Evolutionary conservation across 176 grass and related monocot species (phyloP), one percentile per base, ranked within the genome.

Genomic region (Phyllostachys edulis): DNA sequence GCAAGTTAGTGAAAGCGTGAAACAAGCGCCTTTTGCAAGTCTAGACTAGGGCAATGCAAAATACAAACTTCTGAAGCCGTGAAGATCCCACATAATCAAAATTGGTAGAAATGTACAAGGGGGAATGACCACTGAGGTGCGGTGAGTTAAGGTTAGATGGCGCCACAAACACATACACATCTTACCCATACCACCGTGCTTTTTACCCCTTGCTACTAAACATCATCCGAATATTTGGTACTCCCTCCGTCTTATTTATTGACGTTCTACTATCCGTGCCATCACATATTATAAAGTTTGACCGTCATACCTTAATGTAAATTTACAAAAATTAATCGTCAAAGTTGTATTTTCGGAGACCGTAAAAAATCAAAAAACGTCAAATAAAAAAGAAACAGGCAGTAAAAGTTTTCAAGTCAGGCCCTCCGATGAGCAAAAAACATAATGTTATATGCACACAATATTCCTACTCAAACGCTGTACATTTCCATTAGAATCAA

Each of bases 401-500:
- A 34, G 32, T 29, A 26, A 63, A 63, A 75, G 14, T 21, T 8
- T 51, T 52, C 2, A 40, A 66, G 32, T 7, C 39, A 7, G 16
- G 14, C 34, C 7, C 11, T 41, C 11, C 10, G 5, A 5, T 20
- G 12, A 21, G 57, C 15, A 34, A 80, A 67, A 42, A 61, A 0
- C 44, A 63, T 6, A 55, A 2, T 71, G 64, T 55, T 76, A 21
- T 75, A 83, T 63, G 76, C 72, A 40, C 77, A 44, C 34, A 52
- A 51, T 63, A 69, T 20, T 69, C 72, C 63, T 80, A 81, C 8
- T 42, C 26, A 59, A 79, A 51, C 26, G 59, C 77, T 85, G 51
- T 81, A 89, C 82, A 81, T 52, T 54, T 75, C 34, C 77, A 63
- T 46, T 40, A 50, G 21, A 60, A 84, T 62, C 76, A 69, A 69